phyloP scores from a whole-genome alignment of 2,329 filamentous ascomycete species.

The Calonectria leucothoes region DNA sequence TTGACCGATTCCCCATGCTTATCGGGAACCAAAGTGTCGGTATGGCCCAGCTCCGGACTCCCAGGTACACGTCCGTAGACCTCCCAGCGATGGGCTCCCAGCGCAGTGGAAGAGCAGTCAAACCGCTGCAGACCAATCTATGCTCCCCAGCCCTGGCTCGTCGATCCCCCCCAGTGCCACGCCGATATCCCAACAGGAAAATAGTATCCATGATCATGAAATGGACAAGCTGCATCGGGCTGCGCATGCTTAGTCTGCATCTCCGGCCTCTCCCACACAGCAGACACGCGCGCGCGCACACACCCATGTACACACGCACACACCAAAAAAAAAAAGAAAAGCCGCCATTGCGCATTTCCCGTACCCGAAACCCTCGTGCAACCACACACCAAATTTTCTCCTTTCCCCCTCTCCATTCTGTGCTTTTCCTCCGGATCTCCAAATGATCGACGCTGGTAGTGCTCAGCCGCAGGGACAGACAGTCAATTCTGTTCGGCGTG shows the following conservation, averaged over 20 bases:
- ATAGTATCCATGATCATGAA: neutral
- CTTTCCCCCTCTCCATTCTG: neutral
- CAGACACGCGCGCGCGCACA: neutral
- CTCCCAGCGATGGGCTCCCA: neutral
- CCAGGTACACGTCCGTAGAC: no score
- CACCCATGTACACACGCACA: neutral
- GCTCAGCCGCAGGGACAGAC: neutral
- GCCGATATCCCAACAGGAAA: neutral
- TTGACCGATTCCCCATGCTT: neutral
- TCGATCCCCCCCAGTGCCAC: neutral
- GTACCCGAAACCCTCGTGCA: neutral
- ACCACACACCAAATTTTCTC: neutral
- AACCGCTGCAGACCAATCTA: neutral
- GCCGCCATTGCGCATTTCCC: neutral
- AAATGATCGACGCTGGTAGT: neutral
- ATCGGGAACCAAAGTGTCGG: neutral
- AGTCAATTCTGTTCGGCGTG: neutral
- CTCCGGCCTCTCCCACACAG: neutral
- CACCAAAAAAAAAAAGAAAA: neutral
- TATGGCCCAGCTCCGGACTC: neutral
- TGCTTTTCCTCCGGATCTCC: neutral
- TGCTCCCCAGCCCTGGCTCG: neutral
- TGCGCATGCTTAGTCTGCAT: neutral
- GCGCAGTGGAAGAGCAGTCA: neutral
- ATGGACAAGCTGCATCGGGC: neutral